Base-by-base conservation (phyloP, 768 basidiomycete genomes). In the Suillus cothurnatus region DNA sequence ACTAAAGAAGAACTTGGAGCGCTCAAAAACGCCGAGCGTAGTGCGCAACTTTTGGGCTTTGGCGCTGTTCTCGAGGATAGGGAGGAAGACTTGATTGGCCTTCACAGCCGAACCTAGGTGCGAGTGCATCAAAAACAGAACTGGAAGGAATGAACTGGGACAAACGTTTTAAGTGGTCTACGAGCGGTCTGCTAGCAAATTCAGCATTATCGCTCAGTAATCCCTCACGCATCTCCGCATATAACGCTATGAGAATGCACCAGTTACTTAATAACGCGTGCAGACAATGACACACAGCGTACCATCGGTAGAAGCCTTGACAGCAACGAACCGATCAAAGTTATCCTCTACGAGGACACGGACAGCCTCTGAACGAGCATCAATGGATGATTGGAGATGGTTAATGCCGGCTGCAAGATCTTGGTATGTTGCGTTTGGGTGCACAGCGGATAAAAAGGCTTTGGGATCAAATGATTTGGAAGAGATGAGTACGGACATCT, bases 1-100 rank as follows among this genome's bases (percentile, higher is more conserved):
- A 72, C 97, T 98, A 85, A 99, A 99, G 77, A 99, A 94, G 84
- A 98, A 99, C 71, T 96, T 97, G 60, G 94, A 96, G 50, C 95
- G 86, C 70, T 99, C 97, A 68, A 99, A 98, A 23, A 99, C 94
- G 39, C 94, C 91, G 7, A 99, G 86, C 0, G 97, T 98, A 0
- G 92, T 93, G 43, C 93, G 89, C 5, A 99, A 81, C 75, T 95
- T 94, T 72, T 94, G 89, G 17, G 97, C 95, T 73, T 98, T 99
- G 38, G 93, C 89, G 4, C 95, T 88, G 68, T 98, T 98, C 74
- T 99, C 97, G 49, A 99, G 83, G 34, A 98, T 93, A 2, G 97
- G 97, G 3, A 98, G 84, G 76, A 97, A 99, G 6, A 99, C 94
- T 71, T 96, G 94, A 69, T 99, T 89, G 14, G 97, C 96, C 77